A percentile compares a stretch with the other conserved stretches of the same genome.
Conservation (phyloP, 345 rosid species). For the Euphorbia pulcherrima region DNA sequence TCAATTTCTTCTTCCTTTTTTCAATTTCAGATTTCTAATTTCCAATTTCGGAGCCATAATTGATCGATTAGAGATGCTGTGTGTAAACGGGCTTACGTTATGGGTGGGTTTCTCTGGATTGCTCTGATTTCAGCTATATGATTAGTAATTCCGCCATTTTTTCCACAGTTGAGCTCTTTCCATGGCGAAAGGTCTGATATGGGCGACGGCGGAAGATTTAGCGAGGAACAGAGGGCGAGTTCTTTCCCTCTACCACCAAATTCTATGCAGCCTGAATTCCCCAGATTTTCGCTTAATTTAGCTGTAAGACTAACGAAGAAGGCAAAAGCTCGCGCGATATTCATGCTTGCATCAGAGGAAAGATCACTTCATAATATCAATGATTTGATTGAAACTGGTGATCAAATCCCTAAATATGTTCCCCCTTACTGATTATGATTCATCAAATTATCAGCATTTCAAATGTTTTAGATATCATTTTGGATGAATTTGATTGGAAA, state of each 20-base stretch:
- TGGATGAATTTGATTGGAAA: neutral
- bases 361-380: slow-evolving; percentile 46
- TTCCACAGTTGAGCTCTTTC: neutral
- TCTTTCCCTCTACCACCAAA: slow-evolving; percentile 46
- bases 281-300: slow-evolving; percentile 46
- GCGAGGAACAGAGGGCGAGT: slow-evolving; percentile 48
- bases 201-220: slow-evolving; percentile 53
- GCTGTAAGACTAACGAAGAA: slow-evolving; percentile 58
- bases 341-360: slow-evolving; percentile 52
- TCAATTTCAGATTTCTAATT: no score
- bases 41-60: no score
- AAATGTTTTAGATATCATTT: no score
- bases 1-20: no score
- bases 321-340: slow-evolving; percentile 52
- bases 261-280: slow-evolving; percentile 50
- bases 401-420: no score
- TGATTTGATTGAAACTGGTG: slow-evolving; percentile 50
- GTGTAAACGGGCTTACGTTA: no score
- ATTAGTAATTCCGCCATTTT: no score
- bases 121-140: no score
- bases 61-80: no score
- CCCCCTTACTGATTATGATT: slow-evolving; percentile 10
- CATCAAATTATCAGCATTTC: neutral
- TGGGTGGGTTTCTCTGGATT: no score
- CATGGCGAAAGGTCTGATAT: slow-evolving; percentile 40